phyloP scores from a whole-genome alignment of 2,329 filamentous ascomycete species.

The Metarhizium guizhouense region DNA sequence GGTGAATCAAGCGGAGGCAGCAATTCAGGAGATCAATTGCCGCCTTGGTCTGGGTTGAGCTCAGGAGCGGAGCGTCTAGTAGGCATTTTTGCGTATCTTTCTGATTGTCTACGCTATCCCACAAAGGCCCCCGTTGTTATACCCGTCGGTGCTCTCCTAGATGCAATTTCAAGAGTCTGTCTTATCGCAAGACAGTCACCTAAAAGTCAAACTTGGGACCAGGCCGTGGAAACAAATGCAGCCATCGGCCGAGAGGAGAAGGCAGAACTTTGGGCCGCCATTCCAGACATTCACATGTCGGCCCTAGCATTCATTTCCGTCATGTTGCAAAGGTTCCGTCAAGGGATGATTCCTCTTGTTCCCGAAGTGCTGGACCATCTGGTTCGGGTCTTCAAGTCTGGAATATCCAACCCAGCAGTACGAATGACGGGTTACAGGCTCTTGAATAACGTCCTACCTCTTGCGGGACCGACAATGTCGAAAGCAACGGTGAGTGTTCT shows the following conservation, averaged over 20 bases:
- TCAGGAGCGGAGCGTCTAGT: slow-evolving; percentile 62
- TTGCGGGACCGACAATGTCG: slow-evolving; percentile 57
- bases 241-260: slow-evolving; percentile 73
- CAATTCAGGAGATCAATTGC: slow-evolving; percentile 41
- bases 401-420: slow-evolving; percentile 41
- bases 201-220: slow-evolving; percentile 36
- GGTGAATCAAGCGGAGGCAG: slow-evolving; percentile 39
- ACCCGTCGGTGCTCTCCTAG: slow-evolving; percentile 57
- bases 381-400: slow-evolving; percentile 58
- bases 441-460: slow-evolving; percentile 45
- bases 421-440: slow-evolving; percentile 54
- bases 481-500: slow-evolving; percentile 59
- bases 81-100: slow-evolving; percentile 56
- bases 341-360: slow-evolving; percentile 48
- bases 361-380: slow-evolving; percentile 63
- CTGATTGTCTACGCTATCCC: slow-evolving; percentile 50
- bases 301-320: slow-evolving; percentile 53
- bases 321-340: slow-evolving; percentile 49
- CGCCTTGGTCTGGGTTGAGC: slow-evolving; percentile 64
- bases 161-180: slow-evolving; percentile 61
- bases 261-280: slow-evolving; percentile 63
- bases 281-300: slow-evolving; percentile 67
- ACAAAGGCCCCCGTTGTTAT: slow-evolving; percentile 59
- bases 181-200: slow-evolving; percentile 49
- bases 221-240: slow-evolving; percentile 55